phyloP scores from a whole-genome alignment of 1,284 basidiomycete genomes.

The Singerocomus inundabilis region DNA sequence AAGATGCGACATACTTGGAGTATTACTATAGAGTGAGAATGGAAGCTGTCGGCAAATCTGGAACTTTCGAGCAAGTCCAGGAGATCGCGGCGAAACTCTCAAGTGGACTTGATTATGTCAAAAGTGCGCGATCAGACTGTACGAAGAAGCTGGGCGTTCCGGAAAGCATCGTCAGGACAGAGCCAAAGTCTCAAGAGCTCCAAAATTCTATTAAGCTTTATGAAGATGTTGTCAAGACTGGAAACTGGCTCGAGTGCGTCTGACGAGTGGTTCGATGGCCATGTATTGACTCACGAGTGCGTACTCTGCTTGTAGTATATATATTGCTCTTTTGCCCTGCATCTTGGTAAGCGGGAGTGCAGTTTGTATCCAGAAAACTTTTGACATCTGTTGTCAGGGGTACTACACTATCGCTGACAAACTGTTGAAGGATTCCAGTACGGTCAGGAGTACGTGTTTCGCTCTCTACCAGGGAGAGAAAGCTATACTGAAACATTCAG shows the following conservation, averaged over 20 bases:
- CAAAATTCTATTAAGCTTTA: conserved; percentile 2
- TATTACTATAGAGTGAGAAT: conserved; percentile 8
- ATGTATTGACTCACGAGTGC: background rate
- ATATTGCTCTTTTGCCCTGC: conserved; percentile 13
- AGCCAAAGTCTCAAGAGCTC: background rate
- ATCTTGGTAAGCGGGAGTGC: conserved; percentile 5
- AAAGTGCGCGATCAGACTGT: background rate
- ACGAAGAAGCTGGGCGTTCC: conserved; percentile 5
- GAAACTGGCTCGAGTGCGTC: conserved; percentile 14
- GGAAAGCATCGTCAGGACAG: background rate
- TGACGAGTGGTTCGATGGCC: background rate
- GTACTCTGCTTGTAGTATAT: background rate
- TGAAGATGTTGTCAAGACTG: background rate
- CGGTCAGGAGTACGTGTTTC: conserved; percentile 7
- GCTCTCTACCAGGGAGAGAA: background rate
- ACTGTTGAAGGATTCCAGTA: background rate
- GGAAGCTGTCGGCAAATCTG: conserved; percentile 1
- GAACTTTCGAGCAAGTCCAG: conserved; percentile 6
- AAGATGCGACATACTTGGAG: conserved; percentile 12
- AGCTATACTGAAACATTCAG: background rate
- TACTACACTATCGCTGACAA: conserved; percentile 8
- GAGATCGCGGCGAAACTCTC: background rate
- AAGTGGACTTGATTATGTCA: background rate
- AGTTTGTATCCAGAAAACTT: background rate
- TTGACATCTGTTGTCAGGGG: conserved; percentile 5